These are phyloP conservation scores for Sungouiella thailandica DNA, from an alignment of 805 yeast genomes.

Conservation along the genomic window DNA sequence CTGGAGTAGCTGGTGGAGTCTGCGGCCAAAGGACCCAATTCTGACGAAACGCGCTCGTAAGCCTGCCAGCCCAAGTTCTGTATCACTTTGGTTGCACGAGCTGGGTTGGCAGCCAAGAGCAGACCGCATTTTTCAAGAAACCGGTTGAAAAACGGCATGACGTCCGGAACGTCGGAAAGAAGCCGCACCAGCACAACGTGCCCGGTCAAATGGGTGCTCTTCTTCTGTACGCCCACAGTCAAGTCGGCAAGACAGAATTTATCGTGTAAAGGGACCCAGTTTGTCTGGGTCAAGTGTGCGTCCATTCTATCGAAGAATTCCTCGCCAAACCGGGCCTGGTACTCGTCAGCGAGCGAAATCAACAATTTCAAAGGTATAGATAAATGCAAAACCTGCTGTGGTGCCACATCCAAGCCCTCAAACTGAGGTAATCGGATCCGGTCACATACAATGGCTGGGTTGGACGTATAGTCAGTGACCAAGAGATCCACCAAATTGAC, in stretches of 20 bases:
- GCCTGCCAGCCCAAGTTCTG: not conserved
- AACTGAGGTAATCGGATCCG: not conserved
- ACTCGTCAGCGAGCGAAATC: conserved; percentile 3
- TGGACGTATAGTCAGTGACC: conserved; percentile 10
- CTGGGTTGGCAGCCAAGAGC: not conserved
- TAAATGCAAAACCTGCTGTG: conserved; percentile 2
- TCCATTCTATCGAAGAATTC: conserved; percentile 7
- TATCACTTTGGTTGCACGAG: not conserved
- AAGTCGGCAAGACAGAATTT: conserved; percentile 8
- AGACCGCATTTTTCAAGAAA: not conserved
- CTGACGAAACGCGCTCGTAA: not conserved
- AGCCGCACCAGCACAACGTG: conserved; percentile 1
- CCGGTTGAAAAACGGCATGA: conserved; percentile 1
- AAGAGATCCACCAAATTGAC: conserved; percentile 2
- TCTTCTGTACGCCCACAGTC: conserved; percentile 2
- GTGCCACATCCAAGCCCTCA: not conserved
- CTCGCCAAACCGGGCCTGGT: conserved; percentile 2
- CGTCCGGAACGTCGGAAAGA: not conserved
- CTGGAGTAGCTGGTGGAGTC: conserved; percentile 7
- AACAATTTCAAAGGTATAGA: conserved; percentile 1
- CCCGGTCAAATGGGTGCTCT: conserved; percentile 2
- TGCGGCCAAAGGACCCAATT: not conserved
- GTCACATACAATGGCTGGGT: conserved; percentile 1
- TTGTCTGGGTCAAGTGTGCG: conserved; percentile 3
- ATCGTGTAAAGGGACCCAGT: conserved; percentile 8